Percentiles rank a stretch among this genome's conserved stretches.
Conservation (phyloP, 2,329 filamentous ascomycete species). For the Botrytis medusae region DNA sequence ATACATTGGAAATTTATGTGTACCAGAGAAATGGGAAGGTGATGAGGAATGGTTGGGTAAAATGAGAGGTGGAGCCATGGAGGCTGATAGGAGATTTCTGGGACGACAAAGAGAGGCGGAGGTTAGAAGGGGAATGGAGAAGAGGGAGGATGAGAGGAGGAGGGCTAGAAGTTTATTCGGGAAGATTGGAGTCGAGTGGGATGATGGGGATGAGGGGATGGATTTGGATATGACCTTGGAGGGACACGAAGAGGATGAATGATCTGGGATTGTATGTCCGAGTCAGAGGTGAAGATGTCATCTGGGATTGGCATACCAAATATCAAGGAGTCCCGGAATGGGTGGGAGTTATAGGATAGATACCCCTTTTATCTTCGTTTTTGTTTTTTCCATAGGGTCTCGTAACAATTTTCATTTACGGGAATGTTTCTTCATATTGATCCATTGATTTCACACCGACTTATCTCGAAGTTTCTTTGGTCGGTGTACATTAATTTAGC, state of each 20-base stretch:
- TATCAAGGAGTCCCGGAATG: background rate
- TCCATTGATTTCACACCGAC: background rate
- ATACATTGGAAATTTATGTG: constrained; percentile 69
- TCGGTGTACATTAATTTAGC: background rate
- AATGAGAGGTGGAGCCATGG: constrained; percentile 15
- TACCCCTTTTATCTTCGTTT: background rate
- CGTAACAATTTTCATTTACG: background rate
- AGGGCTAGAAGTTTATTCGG: constrained; percentile 44
- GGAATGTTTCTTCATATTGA: background rate
- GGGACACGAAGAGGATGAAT: constrained; percentile 10
- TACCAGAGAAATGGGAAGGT: constrained; percentile 42
- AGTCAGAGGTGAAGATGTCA: background rate
- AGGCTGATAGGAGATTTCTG: constrained; percentile 30
- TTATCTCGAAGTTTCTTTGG: background rate
- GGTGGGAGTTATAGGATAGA: background rate
- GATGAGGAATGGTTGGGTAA: constrained; percentile 27
- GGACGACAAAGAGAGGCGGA: constrained; percentile 30
- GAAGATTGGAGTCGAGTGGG: constrained; percentile 38
- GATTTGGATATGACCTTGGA: constrained; percentile 25
- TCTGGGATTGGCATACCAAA: background rate
- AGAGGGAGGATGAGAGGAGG: constrained; percentile 39
- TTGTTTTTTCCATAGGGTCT: background rate
- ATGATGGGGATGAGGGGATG: constrained; percentile 27
- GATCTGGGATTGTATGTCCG: background rate
- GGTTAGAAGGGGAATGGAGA: constrained; percentile 30